Percentiles rank a stretch among this genome's conserved stretches.
Conservation (phyloP, 208 protist species). For the Porcisia hertigi region DNA sequence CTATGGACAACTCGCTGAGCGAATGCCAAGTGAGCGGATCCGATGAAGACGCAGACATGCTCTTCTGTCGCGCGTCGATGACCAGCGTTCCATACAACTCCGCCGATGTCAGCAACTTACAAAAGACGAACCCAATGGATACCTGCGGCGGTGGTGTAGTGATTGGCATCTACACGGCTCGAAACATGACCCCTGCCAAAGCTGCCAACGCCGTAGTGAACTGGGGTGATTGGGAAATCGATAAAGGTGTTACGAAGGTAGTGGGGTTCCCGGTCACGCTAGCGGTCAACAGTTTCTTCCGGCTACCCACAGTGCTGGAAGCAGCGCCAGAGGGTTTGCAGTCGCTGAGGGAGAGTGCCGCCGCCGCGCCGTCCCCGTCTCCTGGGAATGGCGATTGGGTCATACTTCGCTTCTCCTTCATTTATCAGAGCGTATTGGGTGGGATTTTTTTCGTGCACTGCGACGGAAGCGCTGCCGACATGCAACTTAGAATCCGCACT, state of each 20-base stretch:
- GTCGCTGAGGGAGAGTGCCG: neutral
- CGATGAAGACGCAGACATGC: neutral
- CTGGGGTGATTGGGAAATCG: neutral
- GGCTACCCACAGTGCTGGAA: neutral
- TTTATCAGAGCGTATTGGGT: conserved; percentile 25
- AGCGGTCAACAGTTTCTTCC: conserved; percentile 12
- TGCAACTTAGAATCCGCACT: conserved; percentile 13
- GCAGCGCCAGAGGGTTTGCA: neutral
- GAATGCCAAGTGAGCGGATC: conserved; percentile 15
- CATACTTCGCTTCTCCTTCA: conserved; percentile 19
- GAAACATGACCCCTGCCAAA: neutral
- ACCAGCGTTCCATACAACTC: conserved; percentile 8
- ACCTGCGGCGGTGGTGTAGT: conserved; percentile 41
- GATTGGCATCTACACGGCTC: conserved; percentile 18
- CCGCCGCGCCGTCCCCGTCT: neutral
- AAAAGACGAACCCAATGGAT: conserved; percentile 14
- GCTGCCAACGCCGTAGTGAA: conserved; percentile 5
- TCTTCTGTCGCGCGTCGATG: conserved; percentile 24
- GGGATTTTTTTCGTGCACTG: conserved; percentile 40
- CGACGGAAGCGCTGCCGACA: conserved; percentile 37
- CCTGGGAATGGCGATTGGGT: conserved; percentile 6
- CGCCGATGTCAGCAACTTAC: neutral
- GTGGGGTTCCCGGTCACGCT: conserved; percentile 13
- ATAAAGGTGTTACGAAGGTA: conserved; percentile 4
- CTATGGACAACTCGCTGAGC: neutral